Conservation (phyloP, 225 moss, liverwort and hornwort species). For the Marchantia polymorpha region DNA sequence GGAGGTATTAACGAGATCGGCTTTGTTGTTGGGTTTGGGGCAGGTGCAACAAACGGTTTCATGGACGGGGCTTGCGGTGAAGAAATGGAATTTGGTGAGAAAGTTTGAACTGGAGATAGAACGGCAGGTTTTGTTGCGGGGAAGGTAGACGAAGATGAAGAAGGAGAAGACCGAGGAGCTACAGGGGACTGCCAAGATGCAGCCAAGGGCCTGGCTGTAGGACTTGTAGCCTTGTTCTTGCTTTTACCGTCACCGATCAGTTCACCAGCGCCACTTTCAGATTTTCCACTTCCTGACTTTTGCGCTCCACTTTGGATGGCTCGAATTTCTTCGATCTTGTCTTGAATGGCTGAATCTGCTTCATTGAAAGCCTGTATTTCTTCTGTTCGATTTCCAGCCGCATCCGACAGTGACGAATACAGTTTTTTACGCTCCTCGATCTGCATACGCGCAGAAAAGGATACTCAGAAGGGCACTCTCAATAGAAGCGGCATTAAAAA, state of each 20-base stretch:
- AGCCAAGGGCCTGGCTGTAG: slow-evolving; percentile 50
- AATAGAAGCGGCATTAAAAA: not conserved
- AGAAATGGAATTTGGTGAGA: slow-evolving; percentile 41
- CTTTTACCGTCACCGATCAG: slow-evolving; percentile 19
- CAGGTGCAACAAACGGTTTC: slow-evolving; percentile 17
- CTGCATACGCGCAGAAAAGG: slow-evolving; percentile 43
- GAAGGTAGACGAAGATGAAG: slow-evolving; percentile 16
- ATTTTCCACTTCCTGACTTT: not conserved
- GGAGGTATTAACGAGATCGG: slow-evolving; percentile 43
- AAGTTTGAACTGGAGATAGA: slow-evolving; percentile 52
- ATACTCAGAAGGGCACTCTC: slow-evolving; percentile 15
- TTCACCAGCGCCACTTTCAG: slow-evolving; percentile 11
- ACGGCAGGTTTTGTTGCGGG: slow-evolving; percentile 10
- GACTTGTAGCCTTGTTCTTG: slow-evolving; percentile 34
- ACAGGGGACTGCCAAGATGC: slow-evolving; percentile 64
- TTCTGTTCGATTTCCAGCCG: slow-evolving; percentile 34
- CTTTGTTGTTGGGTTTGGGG: slow-evolving; percentile 33
- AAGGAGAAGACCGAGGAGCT: slow-evolving; percentile 34
- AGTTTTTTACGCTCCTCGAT: slow-evolving; percentile 67
- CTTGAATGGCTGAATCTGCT: slow-evolving; percentile 6
- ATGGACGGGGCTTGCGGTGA: slow-evolving; percentile 27
- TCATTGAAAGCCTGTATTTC: slow-evolving; percentile 10
- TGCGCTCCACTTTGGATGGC: slow-evolving; percentile 3
- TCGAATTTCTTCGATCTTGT: slow-evolving; percentile 24
- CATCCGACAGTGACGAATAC: slow-evolving; percentile 36